Conservation (phyloP, 352 stramenopile genomes). For the Albugo laibachii region DNA sequence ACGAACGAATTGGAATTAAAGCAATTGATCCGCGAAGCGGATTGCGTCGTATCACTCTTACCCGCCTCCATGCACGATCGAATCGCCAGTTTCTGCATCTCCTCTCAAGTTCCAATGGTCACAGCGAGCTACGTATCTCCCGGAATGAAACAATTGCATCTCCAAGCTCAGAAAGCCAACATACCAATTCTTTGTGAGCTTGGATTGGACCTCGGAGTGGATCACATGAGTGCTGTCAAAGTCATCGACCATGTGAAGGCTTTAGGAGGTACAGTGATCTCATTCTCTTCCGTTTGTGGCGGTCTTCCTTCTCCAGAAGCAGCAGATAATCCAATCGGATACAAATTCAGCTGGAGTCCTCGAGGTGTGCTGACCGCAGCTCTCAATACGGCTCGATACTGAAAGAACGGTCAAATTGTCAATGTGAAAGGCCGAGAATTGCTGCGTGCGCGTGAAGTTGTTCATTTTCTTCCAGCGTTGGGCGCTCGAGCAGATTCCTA, state of each 20-base stretch:
- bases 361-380: constrained; percentile 86
- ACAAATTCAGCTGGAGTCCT: constrained; percentile 96
- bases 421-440: constrained; percentile 76
- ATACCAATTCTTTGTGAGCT: constrained; percentile 91
- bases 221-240: constrained; percentile 94
- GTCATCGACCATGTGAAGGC: constrained; percentile 91
- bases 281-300: constrained; percentile 89
- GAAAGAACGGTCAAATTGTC: constrained; percentile 66
- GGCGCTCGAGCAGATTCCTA: constrained; percentile 90
- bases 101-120: constrained; percentile 73
- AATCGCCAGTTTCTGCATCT: constrained; percentile 80
- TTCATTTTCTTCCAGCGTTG: constrained; percentile 81
- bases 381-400: constrained; percentile 81
- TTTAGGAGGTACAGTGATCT: constrained; percentile 71
- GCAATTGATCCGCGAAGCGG: constrained; percentile 43
- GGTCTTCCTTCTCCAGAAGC: constrained; percentile 87
- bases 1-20: constrained; percentile 36
- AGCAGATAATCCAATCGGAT: constrained; percentile 88
- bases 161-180: constrained; percentile 43
- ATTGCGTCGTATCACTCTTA: constrained; percentile 89
- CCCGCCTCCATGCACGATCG: constrained; percentile 85
- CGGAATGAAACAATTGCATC: constrained; percentile 79
- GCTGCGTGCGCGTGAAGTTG: constrained; percentile 57
- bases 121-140: constrained; percentile 91
- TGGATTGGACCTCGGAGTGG: constrained; percentile 90